These are phyloP conservation scores for Papiliotrema terrestris DNA, from an alignment of 1,284 basidiomycete species.

Conservation along the genomic window DNA sequence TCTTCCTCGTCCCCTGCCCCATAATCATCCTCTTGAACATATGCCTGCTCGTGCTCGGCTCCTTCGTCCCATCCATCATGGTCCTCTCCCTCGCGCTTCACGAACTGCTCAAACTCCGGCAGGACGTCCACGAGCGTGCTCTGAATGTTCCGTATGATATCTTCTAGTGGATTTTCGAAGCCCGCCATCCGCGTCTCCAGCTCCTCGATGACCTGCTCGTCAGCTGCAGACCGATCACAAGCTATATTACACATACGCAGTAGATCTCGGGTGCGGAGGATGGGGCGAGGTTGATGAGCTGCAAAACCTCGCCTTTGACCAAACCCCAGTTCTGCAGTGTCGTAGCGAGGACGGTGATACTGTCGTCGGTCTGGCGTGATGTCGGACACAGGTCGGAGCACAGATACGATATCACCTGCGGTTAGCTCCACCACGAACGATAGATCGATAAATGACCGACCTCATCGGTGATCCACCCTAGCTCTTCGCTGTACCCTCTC, in stretches of 20 bases:
- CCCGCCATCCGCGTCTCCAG: slow-evolving; percentile 67
- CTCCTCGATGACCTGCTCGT: slow-evolving; percentile 77
- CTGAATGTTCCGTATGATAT: slow-evolving; percentile 27
- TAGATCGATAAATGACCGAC: slow-evolving; percentile 53
- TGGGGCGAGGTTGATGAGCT: slow-evolving; percentile 84
- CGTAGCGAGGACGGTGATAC: slow-evolving; percentile 65
- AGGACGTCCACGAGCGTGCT: slow-evolving; percentile 13
- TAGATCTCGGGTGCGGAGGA: slow-evolving; percentile 80
- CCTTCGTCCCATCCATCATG: not conserved
- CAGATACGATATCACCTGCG: slow-evolving; percentile 76
- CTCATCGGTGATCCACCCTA: slow-evolving; percentile 85
- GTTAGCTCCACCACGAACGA: too few species aligned
- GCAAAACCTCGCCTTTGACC: slow-evolving; percentile 87
- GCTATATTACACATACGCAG: slow-evolving; percentile 59
- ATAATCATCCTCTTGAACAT: slow-evolving; percentile 20
- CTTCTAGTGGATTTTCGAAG: slow-evolving; percentile 62
- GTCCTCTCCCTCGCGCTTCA: too few species aligned
- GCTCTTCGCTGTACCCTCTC: slow-evolving; percentile 63
- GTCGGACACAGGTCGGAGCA: slow-evolving; percentile 54
- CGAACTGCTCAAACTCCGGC: slow-evolving; percentile 17
- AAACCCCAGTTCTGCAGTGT: slow-evolving; percentile 65
- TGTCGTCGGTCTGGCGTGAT: slow-evolving; percentile 61
- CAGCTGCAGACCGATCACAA: not conserved
- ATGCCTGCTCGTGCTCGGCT: not conserved
- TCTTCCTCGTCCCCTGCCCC: slow-evolving; percentile 30